These are phyloP conservation scores for Plasmodium fragile DNA, from an alignment of 169 alveolate species.

Conservation along the genomic window DNA sequence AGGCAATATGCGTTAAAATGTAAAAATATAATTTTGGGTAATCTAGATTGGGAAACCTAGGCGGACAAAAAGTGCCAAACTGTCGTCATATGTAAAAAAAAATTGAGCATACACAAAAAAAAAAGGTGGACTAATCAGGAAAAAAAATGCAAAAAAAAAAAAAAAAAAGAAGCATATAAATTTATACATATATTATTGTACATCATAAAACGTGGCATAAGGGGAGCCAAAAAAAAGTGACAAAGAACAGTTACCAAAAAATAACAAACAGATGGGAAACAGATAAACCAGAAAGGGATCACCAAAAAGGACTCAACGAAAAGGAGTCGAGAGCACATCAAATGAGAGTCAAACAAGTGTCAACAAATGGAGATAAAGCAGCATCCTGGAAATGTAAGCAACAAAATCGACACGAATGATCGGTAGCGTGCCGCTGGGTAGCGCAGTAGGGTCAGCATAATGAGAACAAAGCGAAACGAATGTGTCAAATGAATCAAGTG, in stretches of 20 bases:
- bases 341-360: neutral
- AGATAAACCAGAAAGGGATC: too few relatives aligned
- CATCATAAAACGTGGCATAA: neutral
- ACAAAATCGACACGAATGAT: neutral
- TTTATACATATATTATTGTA: neutral
- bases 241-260: neutral
- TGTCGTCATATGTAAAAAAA: neutral
- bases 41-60: neutral
- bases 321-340: neutral
- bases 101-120: neutral
- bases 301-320: neutral
- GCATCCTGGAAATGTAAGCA: neutral
- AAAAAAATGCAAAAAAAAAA: too few relatives aligned
- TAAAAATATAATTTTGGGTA: neutral
- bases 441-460: neutral
- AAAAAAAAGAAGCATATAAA: neutral
- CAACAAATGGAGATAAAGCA: neutral
- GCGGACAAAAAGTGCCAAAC: neutral
- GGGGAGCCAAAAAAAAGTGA: neutral
- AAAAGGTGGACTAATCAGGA: neutral
- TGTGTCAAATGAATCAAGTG: neutral
- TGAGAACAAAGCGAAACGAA: neutral
- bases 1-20: neutral
- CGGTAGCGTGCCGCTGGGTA: neutral
- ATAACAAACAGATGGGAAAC: too few relatives aligned